These are phyloP conservation scores for Pseudogymnoascus sp. DNA, from an alignment of 2,329 filamentous ascomycete species.

Conservation along the genomic window DNA sequence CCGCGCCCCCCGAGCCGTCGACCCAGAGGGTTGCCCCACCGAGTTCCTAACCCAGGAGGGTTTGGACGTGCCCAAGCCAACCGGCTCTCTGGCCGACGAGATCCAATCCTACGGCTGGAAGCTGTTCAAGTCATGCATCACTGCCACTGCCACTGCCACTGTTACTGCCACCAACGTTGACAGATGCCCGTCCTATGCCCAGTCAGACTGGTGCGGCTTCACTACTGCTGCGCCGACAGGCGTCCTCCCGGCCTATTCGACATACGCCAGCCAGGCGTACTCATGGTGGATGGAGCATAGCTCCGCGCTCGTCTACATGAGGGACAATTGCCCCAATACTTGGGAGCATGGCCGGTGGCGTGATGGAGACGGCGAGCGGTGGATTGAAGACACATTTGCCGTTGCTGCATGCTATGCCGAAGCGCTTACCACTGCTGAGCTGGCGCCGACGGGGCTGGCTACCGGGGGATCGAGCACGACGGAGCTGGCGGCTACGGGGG, in stretches of 20 bases:
- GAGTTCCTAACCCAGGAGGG: background rate
- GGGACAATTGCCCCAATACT: slow-evolving; percentile 9
- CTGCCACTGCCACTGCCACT: background rate
- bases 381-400: background rate
- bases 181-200: background rate
- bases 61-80: slow-evolving; percentile 12
- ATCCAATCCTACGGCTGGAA: slow-evolving; percentile 8
- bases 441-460: background rate
- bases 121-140: slow-evolving; percentile 8
- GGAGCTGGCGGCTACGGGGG: background rate
- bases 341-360: background rate
- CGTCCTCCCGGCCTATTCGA: slow-evolving; percentile 9
- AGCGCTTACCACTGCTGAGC: background rate
- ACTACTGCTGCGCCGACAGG: slow-evolving; percentile 6
- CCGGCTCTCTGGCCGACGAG: background rate
- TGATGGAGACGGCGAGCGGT: background rate
- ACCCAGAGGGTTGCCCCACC: background rate
- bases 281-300: slow-evolving; percentile 11
- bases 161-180: background rate
- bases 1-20: background rate
- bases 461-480: too few relatives aligned
- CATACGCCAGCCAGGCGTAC: slow-evolving; percentile 9
- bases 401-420: background rate
- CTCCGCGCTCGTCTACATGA: background rate
- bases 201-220: slow-evolving; percentile 12